Conservation (phyloP, 495 filamentous ascomycete species). For the Copromyces sp. region DNA sequence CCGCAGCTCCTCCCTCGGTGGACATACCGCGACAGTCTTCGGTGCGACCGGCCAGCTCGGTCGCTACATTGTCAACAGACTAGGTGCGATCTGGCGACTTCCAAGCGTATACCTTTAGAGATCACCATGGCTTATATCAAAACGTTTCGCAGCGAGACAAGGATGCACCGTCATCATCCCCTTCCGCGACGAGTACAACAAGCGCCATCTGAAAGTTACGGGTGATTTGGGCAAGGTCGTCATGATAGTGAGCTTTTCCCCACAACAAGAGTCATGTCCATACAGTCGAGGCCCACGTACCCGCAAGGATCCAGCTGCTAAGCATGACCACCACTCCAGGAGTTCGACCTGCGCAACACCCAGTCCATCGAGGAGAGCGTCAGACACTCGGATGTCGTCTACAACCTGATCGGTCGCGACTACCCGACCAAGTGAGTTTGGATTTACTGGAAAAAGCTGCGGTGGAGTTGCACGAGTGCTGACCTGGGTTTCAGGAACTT, state of each 20-base stretch:
- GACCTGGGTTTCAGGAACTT: conserved; percentile 60
- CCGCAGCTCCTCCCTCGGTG: conserved; percentile 39
- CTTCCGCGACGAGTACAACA: conserved; percentile 94
- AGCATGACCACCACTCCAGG: conserved; percentile 36
- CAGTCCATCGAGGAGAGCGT: conserved; percentile 94
- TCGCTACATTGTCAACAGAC: conserved; percentile 91
- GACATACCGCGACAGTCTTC: conserved; percentile 94
- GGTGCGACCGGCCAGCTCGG: conserved; percentile 94
- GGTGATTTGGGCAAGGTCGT: conserved; percentile 85
- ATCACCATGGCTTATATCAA: conserved; percentile 25
- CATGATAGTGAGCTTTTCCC: conserved; percentile 53
- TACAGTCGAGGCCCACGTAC: not conserved
- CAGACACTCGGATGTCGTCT: conserved; percentile 92
- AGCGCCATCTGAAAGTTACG: conserved; percentile 88
- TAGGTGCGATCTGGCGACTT: conserved; percentile 49
- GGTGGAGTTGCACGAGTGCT: not conserved
- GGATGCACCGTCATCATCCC: conserved; percentile 92
- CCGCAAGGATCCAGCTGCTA: conserved; percentile 9
- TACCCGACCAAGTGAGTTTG: conserved; percentile 85
- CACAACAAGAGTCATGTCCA: not conserved
- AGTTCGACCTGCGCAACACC: conserved; percentile 93
- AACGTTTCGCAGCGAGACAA: conserved; percentile 53
- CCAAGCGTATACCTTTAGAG: not conserved
- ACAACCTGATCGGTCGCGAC: conserved; percentile 86
- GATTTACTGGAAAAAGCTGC: not conserved